Percentiles rank a stretch among this genome's conserved stretches.
Conservation (phyloP, 495 filamentous ascomycete species). For the Podospora conica region DNA sequence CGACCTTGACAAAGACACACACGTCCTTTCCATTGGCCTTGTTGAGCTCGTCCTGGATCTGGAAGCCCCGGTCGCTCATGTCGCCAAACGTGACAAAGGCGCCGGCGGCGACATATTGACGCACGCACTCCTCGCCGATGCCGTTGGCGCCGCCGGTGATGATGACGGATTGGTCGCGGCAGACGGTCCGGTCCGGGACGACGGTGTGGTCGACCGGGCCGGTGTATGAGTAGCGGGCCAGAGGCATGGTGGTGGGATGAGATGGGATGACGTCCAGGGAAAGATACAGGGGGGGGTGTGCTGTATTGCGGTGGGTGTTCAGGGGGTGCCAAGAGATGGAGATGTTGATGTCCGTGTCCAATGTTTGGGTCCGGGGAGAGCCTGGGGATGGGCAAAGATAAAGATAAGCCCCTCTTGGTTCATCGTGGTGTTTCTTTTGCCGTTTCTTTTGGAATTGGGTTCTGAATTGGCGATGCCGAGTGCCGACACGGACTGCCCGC, state of each 20-base stretch:
- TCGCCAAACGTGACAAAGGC: conserved; percentile 43
- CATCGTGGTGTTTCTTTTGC: neutral
- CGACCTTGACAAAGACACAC: conserved; percentile 28
- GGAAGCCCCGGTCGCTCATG: conserved; percentile 30
- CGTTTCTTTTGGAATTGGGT: no score
- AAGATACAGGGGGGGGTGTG: neutral
- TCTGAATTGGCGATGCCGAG: neutral
- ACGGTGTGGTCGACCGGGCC: conserved; percentile 17
- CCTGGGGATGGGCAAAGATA: neutral
- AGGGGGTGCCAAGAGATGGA: neutral
- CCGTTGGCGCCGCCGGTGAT: conserved; percentile 40
- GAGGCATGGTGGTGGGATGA: conserved; percentile 12
- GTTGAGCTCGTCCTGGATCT: conserved; percentile 18
- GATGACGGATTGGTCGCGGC: conserved; percentile 33
- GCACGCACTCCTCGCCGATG: conserved; percentile 41
- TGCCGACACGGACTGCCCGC: neutral
- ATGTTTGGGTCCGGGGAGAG: neutral
- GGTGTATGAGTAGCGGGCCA: conserved; percentile 15
- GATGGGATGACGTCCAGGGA: neutral
- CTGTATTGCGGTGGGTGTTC: no score
- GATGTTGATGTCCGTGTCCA: neutral
- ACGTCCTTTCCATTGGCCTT: conserved; percentile 7
- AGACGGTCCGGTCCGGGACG: conserved; percentile 7
- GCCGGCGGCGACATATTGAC: conserved; percentile 32
- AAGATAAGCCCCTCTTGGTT: neutral